Base-by-base conservation (phyloP, 2,329 filamentous ascomycete species). In the Fusarium mexicanum region DNA sequence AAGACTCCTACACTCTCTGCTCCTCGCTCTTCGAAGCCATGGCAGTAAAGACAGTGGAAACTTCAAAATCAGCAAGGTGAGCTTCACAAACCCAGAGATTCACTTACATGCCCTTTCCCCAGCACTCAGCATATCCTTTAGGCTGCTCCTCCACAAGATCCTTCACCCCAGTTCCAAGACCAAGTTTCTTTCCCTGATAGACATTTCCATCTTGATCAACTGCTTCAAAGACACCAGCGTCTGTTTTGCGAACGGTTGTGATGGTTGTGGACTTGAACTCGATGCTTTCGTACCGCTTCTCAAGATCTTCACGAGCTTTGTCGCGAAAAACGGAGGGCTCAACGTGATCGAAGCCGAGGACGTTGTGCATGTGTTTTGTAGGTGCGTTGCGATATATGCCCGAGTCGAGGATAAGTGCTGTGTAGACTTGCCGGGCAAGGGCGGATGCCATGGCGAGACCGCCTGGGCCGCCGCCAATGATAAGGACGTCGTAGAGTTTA, bases 41-140 rank as follows among this genome's bases (percentile, higher is more conserved):
- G 85, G 78, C 89, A 91, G 74, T 87, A 90, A 3, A 91, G 83
- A 72, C 89, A 91, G 74, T 91, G 88, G 72, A 88, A 91, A 50
- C 85, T 47, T 31, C 1, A 26, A 3, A 17, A 33, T 76, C 33
- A 73, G 64, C 26, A 35, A 50, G 16, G 57, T 43, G 43, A 22
- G 35, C 37, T 16, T 35, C 33, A 35, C 5, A 7, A 20, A 8
- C 24, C 2, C 8, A 12, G 16, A 40, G 17, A 22, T 22, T 8
- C 13, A 80, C 84, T 82, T 71, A 88, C 85, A 89, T 87, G 37
- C 84, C 83, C 50, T 78, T 81, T 14, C 83, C 86, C 88, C 88
- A 92, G 62, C 86, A 87, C 46, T 90, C 86, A 0, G 72, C 81
- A 69, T 89, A 91, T 0, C 90, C 90, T 5, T 83, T 76, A 6